Percentiles rank a stretch among this genome's conserved stretches.
Conservation (phyloP, 2,329 filamentous ascomycete species). For the Davidsoniella australis region DNA sequence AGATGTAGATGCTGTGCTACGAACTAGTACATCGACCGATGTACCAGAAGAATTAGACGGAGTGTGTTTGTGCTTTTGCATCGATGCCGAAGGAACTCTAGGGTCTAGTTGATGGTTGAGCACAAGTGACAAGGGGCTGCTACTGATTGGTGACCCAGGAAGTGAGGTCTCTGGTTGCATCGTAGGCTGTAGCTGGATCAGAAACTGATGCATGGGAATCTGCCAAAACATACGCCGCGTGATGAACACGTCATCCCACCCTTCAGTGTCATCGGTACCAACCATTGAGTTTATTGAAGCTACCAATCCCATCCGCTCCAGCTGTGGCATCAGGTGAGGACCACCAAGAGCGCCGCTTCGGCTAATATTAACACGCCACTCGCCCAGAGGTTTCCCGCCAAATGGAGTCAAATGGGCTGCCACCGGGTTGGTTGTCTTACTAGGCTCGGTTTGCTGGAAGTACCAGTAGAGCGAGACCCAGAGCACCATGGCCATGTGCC, state of each 20-base stretch:
- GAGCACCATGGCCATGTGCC: conserved; percentile 91
- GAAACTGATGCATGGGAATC: conserved; percentile 67
- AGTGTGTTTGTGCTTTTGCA: conserved; percentile 19
- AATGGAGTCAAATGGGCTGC: conserved; percentile 48
- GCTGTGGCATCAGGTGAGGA: conserved; percentile 68
- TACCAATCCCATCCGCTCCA: conserved; percentile 84
- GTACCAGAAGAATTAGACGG: conserved; percentile 62
- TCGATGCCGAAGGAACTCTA: too few species aligned
- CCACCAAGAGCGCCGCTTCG: conserved; percentile 77
- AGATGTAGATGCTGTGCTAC: too few species aligned
- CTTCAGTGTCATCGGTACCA: conserved; percentile 41
- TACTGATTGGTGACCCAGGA: conserved; percentile 24
- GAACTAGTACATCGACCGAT: conserved; percentile 24
- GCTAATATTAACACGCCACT: conserved; percentile 75
- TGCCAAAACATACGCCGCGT: conserved; percentile 80
- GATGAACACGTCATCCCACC: conserved; percentile 70
- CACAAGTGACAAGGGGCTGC: conserved; percentile 17
- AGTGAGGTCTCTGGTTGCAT: conserved; percentile 21
- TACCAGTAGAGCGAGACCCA: conserved; percentile 96
- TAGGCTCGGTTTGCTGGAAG: conserved; percentile 72
- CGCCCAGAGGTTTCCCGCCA: conserved; percentile 57
- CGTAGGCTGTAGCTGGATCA: conserved; percentile 62
- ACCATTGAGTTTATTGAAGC: conserved; percentile 59
- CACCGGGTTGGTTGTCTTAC: conserved; percentile 39
- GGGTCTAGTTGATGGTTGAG: conserved; percentile 14